Percentiles rank a stretch among this genome's conserved stretches.
Conservation (phyloP, 192 early-diverging fungal genomes). For the Rhizoclosmatium sp. region DNA sequence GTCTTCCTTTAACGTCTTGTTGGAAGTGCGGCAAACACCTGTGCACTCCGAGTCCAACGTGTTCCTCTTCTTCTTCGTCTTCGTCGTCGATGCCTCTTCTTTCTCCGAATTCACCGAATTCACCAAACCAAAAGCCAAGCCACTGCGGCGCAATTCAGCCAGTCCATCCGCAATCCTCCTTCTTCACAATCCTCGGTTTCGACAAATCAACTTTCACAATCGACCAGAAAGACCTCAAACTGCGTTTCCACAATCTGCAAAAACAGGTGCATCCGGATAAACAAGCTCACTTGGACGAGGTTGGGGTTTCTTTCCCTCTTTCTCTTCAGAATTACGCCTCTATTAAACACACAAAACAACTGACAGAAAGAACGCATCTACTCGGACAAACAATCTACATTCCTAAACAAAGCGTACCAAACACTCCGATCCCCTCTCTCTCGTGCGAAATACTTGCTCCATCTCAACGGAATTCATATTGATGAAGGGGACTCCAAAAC, state of each 20-base stretch:
- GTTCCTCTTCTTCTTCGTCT: neutral
- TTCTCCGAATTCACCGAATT: neutral
- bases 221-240: conserved; percentile 65
- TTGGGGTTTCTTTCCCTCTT: conserved; percentile 33
- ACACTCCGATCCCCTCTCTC: conserved; percentile 79
- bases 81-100: neutral
- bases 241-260: conserved; percentile 77
- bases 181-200: conserved; percentile 31
- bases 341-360: neutral
- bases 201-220: conserved; percentile 62
- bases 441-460: conserved; percentile 83
- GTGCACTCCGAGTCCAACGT: conserved; percentile 25
- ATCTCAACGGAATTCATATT: conserved; percentile 61
- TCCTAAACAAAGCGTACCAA: conserved; percentile 88
- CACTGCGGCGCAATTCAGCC: conserved; percentile 34
- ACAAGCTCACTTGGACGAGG: conserved; percentile 66
- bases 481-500: conserved; percentile 64
- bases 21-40: conserved; percentile 39
- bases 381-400: conserved; percentile 77
- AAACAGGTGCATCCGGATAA: conserved; percentile 88
- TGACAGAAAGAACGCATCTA: conserved; percentile 67
- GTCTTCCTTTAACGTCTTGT: neutral
- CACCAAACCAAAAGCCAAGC: neutral
- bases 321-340: neutral
- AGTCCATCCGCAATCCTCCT: conserved; percentile 20